These are phyloP conservation scores for Rubroboletus pulcherrimus DNA, from an alignment of 768 basidiomycete genomes.

Conservation along the genomic window DNA sequence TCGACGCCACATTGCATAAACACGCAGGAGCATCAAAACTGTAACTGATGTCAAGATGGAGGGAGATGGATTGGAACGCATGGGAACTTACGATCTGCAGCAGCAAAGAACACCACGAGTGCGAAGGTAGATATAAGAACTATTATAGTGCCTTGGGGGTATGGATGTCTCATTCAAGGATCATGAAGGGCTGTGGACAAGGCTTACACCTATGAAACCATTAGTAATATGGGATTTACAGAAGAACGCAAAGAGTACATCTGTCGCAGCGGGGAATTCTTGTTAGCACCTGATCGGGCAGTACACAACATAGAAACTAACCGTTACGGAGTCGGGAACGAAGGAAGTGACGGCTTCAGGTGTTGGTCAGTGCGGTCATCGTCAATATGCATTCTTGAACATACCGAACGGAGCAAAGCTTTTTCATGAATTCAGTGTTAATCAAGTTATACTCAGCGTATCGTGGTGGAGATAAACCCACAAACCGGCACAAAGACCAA, in stretches of 20 bases:
- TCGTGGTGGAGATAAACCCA: background rate
- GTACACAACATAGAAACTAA: background rate
- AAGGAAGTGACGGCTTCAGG: background rate
- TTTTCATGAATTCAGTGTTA: background rate
- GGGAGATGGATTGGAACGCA: background rate
- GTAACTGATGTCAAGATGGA: background rate
- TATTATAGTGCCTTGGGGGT: background rate
- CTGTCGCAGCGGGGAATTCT: background rate
- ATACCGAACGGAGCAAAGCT: background rate
- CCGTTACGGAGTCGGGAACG: background rate
- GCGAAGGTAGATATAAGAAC: background rate
- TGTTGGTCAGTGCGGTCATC: background rate
- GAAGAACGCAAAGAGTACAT: background rate
- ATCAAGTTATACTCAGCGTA: background rate
- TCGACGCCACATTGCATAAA: slow-evolving; percentile 1
- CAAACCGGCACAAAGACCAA: background rate
- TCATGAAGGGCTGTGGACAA: background rate
- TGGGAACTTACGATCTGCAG: slow-evolving; percentile 1
- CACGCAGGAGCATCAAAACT: slow-evolving; percentile 10
- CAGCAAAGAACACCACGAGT: background rate
- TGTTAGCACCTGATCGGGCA: background rate
- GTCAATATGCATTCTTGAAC: background rate
- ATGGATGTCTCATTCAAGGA: background rate
- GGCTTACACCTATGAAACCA: slow-evolving; percentile 1
- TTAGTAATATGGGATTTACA: background rate